Percentiles rank a stretch among this genome's conserved stretches.
phyloP scores from a whole-genome alignment of 345 rosid genomes.

The Murraya paniculata region DNA sequence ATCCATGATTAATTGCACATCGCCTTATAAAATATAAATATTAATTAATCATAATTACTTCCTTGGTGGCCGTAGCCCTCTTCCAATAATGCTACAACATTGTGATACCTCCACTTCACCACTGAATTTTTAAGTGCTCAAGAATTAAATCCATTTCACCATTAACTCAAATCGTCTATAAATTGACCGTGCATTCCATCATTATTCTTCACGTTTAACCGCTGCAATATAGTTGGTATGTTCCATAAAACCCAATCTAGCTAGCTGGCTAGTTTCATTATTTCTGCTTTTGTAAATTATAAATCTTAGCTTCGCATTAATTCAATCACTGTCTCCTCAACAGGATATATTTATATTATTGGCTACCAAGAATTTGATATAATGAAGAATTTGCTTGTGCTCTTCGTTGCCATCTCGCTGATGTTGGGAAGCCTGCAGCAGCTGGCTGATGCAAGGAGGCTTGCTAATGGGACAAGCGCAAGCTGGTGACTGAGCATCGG shows the following conservation, averaged over 20 bases:
- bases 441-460: background rate
- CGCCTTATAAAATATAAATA: background rate
- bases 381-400: slow-evolving; percentile 1
- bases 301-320: too few relatives aligned
- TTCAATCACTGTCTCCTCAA: background rate
- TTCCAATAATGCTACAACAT: background rate
- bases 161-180: background rate
- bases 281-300: too few relatives aligned
- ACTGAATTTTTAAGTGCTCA: background rate
- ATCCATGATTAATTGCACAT: background rate
- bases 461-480: background rate
- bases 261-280: background rate
- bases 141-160: background rate
- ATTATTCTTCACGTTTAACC: background rate
- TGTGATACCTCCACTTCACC: background rate
- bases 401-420: background rate
- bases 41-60: slow-evolving; percentile 16
- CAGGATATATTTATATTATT: background rate
- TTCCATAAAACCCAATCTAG: background rate
- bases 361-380: background rate
- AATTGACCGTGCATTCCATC: background rate
- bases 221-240: background rate
- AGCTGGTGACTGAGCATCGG: background rate
- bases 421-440: background rate
- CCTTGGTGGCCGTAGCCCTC: background rate